Evolutionary conservation across 345 rosid species (phyloP).

Genomic region (Ceriops zippeliana): DNA sequence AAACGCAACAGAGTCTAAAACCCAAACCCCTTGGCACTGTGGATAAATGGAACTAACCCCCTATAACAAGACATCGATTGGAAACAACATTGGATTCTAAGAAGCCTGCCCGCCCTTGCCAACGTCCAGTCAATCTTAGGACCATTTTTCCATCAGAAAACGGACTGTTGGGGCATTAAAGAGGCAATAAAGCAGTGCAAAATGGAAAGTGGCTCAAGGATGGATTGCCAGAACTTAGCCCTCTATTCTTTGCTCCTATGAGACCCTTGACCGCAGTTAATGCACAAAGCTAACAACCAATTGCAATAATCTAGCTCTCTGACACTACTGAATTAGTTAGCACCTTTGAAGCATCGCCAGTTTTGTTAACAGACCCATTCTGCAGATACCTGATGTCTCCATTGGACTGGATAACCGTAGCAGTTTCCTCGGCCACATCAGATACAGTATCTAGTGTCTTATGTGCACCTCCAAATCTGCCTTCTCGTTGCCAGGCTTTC

Average conservation of each 20-base stretch:
- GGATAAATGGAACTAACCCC: too few relatives aligned
- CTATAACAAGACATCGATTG: too few relatives aligned
- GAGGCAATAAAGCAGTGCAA: background rate
- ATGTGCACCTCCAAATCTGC: constrained; percentile 21
- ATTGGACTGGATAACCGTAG: constrained; percentile 19
- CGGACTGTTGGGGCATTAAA: background rate
- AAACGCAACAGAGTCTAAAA: too few relatives aligned
- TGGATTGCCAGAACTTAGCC: background rate
- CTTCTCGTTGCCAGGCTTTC: constrained; percentile 35
- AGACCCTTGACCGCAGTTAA: background rate
- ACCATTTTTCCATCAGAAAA: background rate
- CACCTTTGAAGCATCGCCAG: constrained; percentile 4
- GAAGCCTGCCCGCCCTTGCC: too few relatives aligned
- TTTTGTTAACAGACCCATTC: constrained; percentile 31
- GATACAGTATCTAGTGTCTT: constrained; percentile 20
- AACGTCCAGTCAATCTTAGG: too few relatives aligned
- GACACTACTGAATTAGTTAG: constrained; percentile 4
- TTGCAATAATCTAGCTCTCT: background rate
- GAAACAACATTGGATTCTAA: too few relatives aligned
- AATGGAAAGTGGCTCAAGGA: background rate
- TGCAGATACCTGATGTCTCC: constrained; percentile 32
- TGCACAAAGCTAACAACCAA: constrained; percentile 8
- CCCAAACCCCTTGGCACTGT: too few relatives aligned
- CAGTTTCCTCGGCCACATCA: constrained; percentile 31
- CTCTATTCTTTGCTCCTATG: background rate